Evolutionary conservation across 257 asterid genomes (phyloP), one percentile per base, ranked within the genome.

Genomic region (Solanum ossicruentum): DNA sequence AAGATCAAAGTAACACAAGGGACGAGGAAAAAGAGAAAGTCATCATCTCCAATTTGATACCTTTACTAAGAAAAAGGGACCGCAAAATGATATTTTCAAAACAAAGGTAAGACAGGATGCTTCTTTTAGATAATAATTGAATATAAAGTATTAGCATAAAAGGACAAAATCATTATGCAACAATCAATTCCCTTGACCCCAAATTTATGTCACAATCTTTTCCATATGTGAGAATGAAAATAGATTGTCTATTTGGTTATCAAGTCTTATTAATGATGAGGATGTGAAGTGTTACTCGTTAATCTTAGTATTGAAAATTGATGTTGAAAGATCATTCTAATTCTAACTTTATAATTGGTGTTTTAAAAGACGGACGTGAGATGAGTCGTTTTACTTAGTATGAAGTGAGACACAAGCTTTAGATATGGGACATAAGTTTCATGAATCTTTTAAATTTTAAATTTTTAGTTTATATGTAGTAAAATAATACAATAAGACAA

Each of bases 61-160:
- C 88, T 79, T 65, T 81, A 65, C 85, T 77, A 81, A 71, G 91
- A 54, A 91, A 90, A 89, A 84, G 87, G 67, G 21, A 4, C n/a
- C 67, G 55, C 61, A 16, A 49, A 71, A 77, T 52, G 17, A 36
- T 57, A 83, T 85, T 83, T 61, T 81, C 82, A 84, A 82, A 84
- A 49, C 80, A 43, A 85, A 67, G 51, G 87, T 10, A 81, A 47
- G 84, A 83, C 87, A 87, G 80, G 70, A 84, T 91, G 83, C 66
- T 82, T 49, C 88, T 87, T 85, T 87, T 15, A 51, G 60, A n/a
- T n/a, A 47, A n/a, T 75, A 47, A 82, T 26, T 32, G 41, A 36
- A 54, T 20, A 82, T n/a, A 21, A 43, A 58, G 45, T 45, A 66
- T 23, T 15, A 58, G 0, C 52, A 58, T 41, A 51, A 51, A 83